Evolutionary conservation across 75 land plant species (phyloP).

Genomic region (Pinus tabuliformis): DNA sequence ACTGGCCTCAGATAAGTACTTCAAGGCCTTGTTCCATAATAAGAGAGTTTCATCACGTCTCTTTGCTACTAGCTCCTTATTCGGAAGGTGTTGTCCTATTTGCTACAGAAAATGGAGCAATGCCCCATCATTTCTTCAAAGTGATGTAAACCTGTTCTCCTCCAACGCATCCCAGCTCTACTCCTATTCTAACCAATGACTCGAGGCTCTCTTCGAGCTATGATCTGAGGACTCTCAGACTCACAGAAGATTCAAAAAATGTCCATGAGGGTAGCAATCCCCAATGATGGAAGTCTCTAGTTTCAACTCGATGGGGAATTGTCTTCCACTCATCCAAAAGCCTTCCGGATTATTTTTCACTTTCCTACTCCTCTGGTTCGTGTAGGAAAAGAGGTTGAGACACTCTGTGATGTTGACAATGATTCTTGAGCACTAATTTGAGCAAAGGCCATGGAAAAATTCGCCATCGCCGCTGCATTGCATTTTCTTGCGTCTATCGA

Average conservation of each 20-base stretch:
- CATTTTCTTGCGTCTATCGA: too few relatives aligned
- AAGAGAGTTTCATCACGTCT: slow-evolving; percentile 21
- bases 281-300: slow-evolving; percentile 57
- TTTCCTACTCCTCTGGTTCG: slow-evolving; percentile 90
- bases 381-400: slow-evolving; percentile 69
- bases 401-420: slow-evolving; percentile 54
- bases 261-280: slow-evolving; percentile 18
- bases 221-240: slow-evolving; percentile 18
- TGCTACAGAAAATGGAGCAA: slow-evolving; percentile 33
- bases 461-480: slow-evolving; percentile 43
- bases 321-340: slow-evolving; percentile 64
- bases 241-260: slow-evolving; percentile 10
- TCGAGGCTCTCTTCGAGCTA: slow-evolving; percentile 60
- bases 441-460: slow-evolving; percentile 66
- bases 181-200: slow-evolving; percentile 41
- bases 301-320: slow-evolving; percentile 58
- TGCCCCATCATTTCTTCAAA: slow-evolving; percentile 53
- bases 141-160: slow-evolving; percentile 43
- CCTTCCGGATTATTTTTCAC: slow-evolving; percentile 62
- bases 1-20: slow-evolving; percentile 14
- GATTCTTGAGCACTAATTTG: slow-evolving; percentile 62
- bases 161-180: slow-evolving; percentile 47
- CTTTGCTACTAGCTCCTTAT: background rate
- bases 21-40: slow-evolving; percentile 64
- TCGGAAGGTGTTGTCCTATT: background rate